phyloP scores from a whole-genome alignment of 2,329 filamentous ascomycete species.

The Colletotrichum somersetense region DNA sequence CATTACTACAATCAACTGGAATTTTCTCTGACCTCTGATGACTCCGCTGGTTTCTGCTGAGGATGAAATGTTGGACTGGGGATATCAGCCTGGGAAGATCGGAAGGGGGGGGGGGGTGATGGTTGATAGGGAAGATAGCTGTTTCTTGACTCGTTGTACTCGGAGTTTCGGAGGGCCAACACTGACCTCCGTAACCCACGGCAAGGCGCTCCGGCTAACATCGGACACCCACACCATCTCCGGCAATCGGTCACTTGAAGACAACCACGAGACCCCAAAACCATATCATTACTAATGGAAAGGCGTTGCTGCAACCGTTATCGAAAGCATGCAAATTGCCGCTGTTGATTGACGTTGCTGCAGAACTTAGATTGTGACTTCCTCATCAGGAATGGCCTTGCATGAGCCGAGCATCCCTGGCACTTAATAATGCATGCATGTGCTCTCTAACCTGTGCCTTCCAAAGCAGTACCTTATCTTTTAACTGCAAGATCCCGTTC shows the following conservation, averaged over 20 bases:
- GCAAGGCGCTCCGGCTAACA: conserved; percentile 27
- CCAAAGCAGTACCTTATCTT: background rate
- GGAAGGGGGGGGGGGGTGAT: no score
- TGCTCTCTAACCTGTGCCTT: background rate
- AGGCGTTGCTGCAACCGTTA: background rate
- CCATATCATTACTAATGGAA: conserved; percentile 25
- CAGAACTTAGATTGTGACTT: background rate
- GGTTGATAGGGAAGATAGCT: background rate
- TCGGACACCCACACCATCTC: conserved; percentile 27
- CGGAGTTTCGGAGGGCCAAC: conserved; percentile 21
- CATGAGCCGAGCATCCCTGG: background rate
- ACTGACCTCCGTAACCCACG: conserved; percentile 13
- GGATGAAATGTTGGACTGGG: background rate
- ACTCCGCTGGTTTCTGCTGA: background rate
- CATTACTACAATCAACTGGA: background rate
- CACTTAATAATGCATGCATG: background rate
- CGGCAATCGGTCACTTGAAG: conserved; percentile 32
- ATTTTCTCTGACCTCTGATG: no score
- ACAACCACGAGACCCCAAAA: conserved; percentile 5
- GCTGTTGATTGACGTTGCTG: background rate
- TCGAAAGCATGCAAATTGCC: background rate
- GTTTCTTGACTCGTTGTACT: background rate
- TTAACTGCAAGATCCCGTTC: background rate
- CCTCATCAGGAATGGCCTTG: background rate
- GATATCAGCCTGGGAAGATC: background rate